Percentiles rank a stretch among this genome's conserved stretches.
phyloP scores from a whole-genome alignment of 2,329 filamentous ascomycete genomes.

The Colletotrichum eremochloae region DNA sequence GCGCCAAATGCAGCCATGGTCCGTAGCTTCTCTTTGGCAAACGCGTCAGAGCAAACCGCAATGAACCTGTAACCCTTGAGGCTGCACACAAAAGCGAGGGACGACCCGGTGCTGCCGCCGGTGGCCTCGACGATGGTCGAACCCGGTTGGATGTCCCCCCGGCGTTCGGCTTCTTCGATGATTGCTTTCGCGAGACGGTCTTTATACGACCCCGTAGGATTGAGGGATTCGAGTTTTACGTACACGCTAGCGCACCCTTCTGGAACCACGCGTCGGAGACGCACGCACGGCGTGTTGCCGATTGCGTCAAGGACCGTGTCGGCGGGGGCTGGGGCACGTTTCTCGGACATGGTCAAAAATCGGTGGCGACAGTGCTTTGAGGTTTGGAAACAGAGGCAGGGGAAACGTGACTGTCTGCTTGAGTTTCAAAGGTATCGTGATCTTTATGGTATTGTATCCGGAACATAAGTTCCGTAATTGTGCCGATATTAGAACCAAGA shows the following conservation, averaged over 20 bases:
- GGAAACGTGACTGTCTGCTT: background rate
- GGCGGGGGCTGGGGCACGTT: background rate
- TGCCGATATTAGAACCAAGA: background rate
- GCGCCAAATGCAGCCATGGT: conserved; percentile 41
- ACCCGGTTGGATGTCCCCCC: conserved; percentile 20
- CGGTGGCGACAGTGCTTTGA: background rate
- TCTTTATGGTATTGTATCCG: background rate
- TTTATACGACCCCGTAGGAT: conserved; percentile 39
- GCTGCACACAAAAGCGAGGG: conserved; percentile 39
- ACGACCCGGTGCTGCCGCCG: conserved; percentile 40
- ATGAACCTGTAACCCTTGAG: conserved; percentile 46
- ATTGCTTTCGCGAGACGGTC: conserved; percentile 38
- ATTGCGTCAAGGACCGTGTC: conserved; percentile 31
- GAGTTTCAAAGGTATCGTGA: background rate
- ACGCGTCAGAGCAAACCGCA: conserved; percentile 31
- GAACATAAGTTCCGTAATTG: background rate
- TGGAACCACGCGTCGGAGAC: conserved; percentile 29
- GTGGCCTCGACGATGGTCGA: conserved; percentile 37
- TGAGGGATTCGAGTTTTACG: conserved; percentile 39
- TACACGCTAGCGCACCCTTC: conserved; percentile 32
- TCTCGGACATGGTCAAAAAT: background rate
- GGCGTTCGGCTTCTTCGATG: conserved; percentile 35
- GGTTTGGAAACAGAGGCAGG: background rate
- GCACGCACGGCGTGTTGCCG: conserved; percentile 37
- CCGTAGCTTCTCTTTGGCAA: conserved; percentile 37